Percentiles rank a stretch among this genome's conserved stretches.
Evolutionary conservation across 108 stramenopile genomes (phyloP).

Genomic region (Bacterosira constricta): DNA sequence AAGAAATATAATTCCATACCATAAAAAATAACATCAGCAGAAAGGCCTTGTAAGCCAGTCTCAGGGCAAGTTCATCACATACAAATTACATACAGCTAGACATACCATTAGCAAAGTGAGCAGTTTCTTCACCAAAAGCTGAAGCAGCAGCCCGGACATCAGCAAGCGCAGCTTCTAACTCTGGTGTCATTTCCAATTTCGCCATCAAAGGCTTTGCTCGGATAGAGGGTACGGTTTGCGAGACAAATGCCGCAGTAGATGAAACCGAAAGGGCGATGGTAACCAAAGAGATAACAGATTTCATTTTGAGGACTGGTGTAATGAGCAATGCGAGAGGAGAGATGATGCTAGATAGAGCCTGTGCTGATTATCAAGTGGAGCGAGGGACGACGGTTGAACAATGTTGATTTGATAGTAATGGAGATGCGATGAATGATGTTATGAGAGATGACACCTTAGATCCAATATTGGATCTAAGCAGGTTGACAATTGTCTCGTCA

Average conservation of each 20-base stretch:
- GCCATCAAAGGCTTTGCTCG: constrained; percentile 29
- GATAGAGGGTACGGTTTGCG: background rate
- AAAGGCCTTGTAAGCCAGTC: too few relatives aligned
- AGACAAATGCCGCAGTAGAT: constrained; percentile 34
- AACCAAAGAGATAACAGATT: constrained; percentile 18
- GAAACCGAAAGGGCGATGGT: constrained; percentile 10
- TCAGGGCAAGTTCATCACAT: too few relatives aligned
- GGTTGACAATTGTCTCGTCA: too few relatives aligned
- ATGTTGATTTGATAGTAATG: too few relatives aligned
- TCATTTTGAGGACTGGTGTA: constrained; percentile 36
- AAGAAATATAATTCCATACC: too few relatives aligned
- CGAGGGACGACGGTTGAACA: too few relatives aligned
- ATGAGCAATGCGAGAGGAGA: background rate
- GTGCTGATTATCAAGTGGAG: too few relatives aligned
- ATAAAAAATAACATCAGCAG: too few relatives aligned
- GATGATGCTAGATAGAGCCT: too few relatives aligned
- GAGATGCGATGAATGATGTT: too few relatives aligned
- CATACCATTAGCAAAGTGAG: constrained; percentile 55
- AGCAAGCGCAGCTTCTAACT: constrained; percentile 49
- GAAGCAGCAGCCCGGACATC: constrained; percentile 50
- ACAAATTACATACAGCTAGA: constrained; percentile 11
- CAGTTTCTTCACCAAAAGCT: constrained; percentile 55
- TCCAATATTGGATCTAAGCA: too few relatives aligned
- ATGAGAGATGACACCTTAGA: too few relatives aligned
- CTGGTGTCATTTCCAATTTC: constrained; percentile 33